Conservation (phyloP, 257 asterid species). For the Nicotiana undulata region DNA sequence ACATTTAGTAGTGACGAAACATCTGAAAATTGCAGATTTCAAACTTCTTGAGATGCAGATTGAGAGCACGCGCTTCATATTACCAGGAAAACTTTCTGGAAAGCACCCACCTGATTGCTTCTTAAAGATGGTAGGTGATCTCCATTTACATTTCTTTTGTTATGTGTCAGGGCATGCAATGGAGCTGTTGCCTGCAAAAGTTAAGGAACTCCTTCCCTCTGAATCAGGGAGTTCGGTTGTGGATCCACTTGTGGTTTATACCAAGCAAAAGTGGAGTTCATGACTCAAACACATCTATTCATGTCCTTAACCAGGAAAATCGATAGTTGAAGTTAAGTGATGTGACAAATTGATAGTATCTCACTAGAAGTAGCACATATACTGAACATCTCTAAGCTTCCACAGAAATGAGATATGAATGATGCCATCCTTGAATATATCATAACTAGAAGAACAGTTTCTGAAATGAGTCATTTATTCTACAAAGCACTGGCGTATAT, state of each 20-base stretch:
- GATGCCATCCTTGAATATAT: not conserved
- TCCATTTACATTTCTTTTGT: not conserved
- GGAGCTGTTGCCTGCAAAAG: not conserved
- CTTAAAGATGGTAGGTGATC: conserved; percentile 63
- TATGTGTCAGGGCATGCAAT: not conserved
- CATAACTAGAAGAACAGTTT: not conserved
- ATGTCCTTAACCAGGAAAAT: not conserved
- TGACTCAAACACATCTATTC: not conserved
- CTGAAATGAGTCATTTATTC: no score
- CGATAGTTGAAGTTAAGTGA: not conserved
- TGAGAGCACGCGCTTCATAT: conserved; percentile 59
- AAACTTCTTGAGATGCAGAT: conserved; percentile 54
- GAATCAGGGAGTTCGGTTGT: not conserved
- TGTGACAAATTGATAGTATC: not conserved
- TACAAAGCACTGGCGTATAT: no score
- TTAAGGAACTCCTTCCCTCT: not conserved
- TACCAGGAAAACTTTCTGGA: conserved; percentile 53
- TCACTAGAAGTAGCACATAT: not conserved
- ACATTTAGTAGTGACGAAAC: not conserved
- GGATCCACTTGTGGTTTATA: not conserved
- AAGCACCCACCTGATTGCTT: conserved; percentile 68
- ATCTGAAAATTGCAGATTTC: conserved; percentile 42
- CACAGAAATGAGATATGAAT: not conserved
- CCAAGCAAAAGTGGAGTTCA: not conserved
- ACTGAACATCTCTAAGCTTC: not conserved